A percentile compares a stretch with the other conserved stretches of the same genome.
Conservation (phyloP, 768 basidiomycete species). For the Favolaschia claudopus region DNA sequence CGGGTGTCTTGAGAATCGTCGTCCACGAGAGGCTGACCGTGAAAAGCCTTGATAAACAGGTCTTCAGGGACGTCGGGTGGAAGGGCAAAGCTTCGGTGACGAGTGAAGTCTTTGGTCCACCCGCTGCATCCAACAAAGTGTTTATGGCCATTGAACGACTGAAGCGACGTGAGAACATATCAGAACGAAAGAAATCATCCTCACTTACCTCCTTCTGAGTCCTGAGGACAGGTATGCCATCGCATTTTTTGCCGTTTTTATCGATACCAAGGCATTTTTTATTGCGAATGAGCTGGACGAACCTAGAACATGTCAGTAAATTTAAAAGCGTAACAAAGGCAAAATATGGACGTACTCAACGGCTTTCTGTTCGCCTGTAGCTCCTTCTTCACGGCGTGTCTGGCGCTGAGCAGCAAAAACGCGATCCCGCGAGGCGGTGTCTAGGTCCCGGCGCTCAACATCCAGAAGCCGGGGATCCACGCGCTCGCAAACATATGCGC, state of each 20-base stretch:
- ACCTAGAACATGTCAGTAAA: neutral
- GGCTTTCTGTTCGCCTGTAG: neutral
- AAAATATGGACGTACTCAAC: neutral
- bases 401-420: constrained; percentile 13
- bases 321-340: neutral
- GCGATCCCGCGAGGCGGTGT: constrained; percentile 3
- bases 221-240: neutral
- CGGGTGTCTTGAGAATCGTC: constrained; percentile 1
- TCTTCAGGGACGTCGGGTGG: constrained; percentile 1
- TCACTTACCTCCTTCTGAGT: neutral
- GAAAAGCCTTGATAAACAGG: neutral
- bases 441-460: neutral
- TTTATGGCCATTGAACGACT: neutral
- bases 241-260: neutral
- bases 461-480: neutral
- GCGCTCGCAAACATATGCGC: neutral
- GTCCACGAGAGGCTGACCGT: neutral
- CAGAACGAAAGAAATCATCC: neutral
- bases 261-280: neutral
- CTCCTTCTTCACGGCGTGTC: constrained; percentile 5
- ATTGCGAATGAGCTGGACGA: neutral
- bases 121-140: neutral
- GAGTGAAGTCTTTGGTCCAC: neutral
- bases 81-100: neutral
- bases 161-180: neutral